These are phyloP conservation scores for Setaria italica DNA, from an alignment of 202 grass and related monocot species.

Conservation along the genomic window DNA sequence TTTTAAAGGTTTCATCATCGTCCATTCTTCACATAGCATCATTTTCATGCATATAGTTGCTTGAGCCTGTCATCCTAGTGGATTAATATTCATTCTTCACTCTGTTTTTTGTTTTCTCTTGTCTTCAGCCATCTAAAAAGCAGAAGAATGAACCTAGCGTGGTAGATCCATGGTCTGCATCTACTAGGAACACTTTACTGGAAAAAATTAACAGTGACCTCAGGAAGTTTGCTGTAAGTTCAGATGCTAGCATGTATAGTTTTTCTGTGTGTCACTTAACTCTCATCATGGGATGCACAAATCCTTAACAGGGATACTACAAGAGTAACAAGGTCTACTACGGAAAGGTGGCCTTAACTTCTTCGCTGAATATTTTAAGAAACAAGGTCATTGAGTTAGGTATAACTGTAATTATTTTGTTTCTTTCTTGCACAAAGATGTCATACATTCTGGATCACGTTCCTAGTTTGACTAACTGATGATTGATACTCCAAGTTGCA, in stretches of 20 bases:
- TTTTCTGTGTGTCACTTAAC: constrained; percentile 16
- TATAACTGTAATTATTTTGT: constrained; percentile 55
- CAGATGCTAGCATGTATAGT: neutral
- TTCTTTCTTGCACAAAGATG: constrained; percentile 18
- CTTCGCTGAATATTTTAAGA: constrained; percentile 63
- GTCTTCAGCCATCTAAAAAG: constrained; percentile 52
- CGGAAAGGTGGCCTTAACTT: constrained; percentile 82
- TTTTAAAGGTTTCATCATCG: neutral
- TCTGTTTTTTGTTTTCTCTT: constrained; percentile 33
- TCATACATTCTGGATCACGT: constrained; percentile 24
- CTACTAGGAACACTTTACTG: constrained; percentile 60
- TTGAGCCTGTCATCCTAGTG: neutral
- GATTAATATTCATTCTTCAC: neutral
- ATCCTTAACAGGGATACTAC: constrained; percentile 76
- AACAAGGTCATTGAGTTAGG: constrained; percentile 85
- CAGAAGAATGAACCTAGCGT: constrained; percentile 55
- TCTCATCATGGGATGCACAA: constrained; percentile 25
- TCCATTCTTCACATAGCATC: constrained; percentile 10
- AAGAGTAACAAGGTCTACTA: constrained; percentile 78
- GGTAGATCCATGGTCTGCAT: constrained; percentile 72
- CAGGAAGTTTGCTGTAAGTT: constrained; percentile 72
- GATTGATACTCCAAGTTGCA: constrained; percentile 6
- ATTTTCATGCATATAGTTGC: constrained; percentile 31
- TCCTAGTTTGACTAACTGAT: constrained; percentile 34
- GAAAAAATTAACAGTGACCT: constrained; percentile 55